Conservation (phyloP, 306 rosid genomes). For the Vigna angularis region DNA sequence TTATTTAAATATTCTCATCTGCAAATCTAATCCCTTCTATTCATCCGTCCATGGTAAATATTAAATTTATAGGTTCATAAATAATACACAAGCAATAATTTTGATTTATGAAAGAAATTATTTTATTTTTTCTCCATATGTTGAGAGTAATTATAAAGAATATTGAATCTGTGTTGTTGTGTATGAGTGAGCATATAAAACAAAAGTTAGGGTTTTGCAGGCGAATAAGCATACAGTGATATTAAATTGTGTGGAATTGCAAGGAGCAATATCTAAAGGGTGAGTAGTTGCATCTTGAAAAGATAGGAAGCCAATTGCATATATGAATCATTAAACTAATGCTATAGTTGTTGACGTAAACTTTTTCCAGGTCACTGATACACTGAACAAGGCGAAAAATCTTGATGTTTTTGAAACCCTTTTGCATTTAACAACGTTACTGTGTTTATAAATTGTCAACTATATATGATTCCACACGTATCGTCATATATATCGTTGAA, state of each 20-base stretch:
- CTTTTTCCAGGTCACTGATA: slow-evolving; percentile 37
- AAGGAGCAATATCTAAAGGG: neutral
- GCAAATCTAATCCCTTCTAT: no score
- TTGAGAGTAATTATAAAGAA: neutral
- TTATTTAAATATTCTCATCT: no score
- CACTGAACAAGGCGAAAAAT: slow-evolving; percentile 50
- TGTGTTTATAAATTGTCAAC: slow-evolving; percentile 39
- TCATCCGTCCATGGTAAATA: no score
- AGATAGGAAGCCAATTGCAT: slow-evolving; percentile 19
- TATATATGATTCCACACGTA: slow-evolving; percentile 45
- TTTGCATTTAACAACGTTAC: slow-evolving; percentile 33
- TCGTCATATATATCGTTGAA: slow-evolving; percentile 27
- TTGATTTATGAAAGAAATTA: no score
- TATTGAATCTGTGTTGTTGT: neutral
- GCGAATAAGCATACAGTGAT: neutral
- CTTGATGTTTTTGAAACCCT: slow-evolving; percentile 13
- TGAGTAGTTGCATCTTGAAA: slow-evolving; percentile 24
- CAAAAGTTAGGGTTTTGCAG: slow-evolving; percentile 9
- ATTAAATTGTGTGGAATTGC: slow-evolving; percentile 21
- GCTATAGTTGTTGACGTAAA: slow-evolving; percentile 46
- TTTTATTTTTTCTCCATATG: no score
- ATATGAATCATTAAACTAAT: slow-evolving; percentile 43
- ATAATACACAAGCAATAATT: no score
- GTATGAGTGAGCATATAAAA: neutral
- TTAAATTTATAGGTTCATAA: no score